Conservation (phyloP, 345 rosid species). For the Eucalyptus pauciflora region DNA sequence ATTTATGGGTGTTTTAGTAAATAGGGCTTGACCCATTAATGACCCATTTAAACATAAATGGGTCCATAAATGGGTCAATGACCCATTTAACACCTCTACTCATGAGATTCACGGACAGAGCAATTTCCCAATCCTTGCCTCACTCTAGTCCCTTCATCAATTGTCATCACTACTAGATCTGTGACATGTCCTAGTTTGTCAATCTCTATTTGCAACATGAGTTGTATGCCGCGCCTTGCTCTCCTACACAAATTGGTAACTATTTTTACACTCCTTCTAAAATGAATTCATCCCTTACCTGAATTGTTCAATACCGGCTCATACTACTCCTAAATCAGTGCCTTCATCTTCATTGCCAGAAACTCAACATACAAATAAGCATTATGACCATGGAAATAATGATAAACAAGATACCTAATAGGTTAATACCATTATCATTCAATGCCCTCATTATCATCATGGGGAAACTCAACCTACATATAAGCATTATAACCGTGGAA, state of each 20-base stretch:
- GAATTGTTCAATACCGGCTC: background rate
- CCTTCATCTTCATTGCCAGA: background rate
- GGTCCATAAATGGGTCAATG: too few species aligned
- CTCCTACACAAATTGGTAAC: background rate
- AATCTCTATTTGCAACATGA: background rate
- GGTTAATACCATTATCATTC: background rate
- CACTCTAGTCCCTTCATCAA: background rate
- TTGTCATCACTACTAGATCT: background rate
- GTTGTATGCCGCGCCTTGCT: accelerated
- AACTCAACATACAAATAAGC: background rate
- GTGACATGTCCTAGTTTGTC: background rate
- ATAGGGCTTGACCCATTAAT: too few species aligned
- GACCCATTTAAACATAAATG: too few species aligned
- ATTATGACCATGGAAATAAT: background rate
- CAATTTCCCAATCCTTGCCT: background rate
- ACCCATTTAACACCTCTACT: too few species aligned
- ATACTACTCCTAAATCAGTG: background rate
- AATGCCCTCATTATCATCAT: background rate
- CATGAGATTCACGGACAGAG: background rate
- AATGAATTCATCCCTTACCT: background rate
- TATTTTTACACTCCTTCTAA: background rate
- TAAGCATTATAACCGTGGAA: background rate
- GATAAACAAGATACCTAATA: background rate
- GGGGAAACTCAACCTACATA: background rate
- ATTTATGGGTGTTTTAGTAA: too few species aligned